Conservation (phyloP, 768 basidiomycete species). For the Candolleomyces efflorescens region DNA sequence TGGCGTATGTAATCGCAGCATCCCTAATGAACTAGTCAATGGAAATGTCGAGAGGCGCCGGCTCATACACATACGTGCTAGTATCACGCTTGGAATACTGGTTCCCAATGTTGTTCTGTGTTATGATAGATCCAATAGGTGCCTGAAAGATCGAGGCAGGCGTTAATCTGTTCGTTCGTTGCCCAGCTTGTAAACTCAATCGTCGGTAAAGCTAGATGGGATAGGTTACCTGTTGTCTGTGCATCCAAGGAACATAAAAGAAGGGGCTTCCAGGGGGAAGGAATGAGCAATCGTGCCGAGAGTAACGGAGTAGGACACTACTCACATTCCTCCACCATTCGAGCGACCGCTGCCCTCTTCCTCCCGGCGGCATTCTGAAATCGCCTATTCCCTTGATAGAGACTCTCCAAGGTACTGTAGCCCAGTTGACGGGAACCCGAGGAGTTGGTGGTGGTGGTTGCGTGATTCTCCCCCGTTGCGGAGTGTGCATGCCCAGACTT, state of each 20-base stretch:
- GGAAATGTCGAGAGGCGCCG: background rate
- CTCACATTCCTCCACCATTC: conserved; percentile 18
- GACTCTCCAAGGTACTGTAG: conserved; percentile 16
- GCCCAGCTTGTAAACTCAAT: background rate
- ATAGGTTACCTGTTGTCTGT: conserved; percentile 27
- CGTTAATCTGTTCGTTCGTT: conserved; percentile 15
- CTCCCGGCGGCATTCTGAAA: conserved; percentile 18
- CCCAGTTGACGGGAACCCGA: background rate
- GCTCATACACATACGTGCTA: conserved; percentile 25
- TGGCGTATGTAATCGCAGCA: conserved; percentile 30
- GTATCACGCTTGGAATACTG: conserved; percentile 29
- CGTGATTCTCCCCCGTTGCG: background rate
- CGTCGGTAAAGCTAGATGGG: background rate
- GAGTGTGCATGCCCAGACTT: background rate
- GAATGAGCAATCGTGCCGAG: background rate
- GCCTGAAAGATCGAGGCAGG: conserved; percentile 30
- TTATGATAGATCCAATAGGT: conserved; percentile 25
- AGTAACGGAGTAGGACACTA: background rate
- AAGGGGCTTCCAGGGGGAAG: conserved; percentile 20
- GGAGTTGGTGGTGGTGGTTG: no score
- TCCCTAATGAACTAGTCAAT: conserved; percentile 18
- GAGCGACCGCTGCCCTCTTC: conserved; percentile 11
- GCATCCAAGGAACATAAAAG: conserved; percentile 35
- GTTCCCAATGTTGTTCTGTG: conserved; percentile 32
- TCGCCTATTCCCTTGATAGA: conserved; percentile 22